Evolutionary conservation across 306 rosid genomes (phyloP).

Genomic region (Lathyrus aphaca): DNA sequence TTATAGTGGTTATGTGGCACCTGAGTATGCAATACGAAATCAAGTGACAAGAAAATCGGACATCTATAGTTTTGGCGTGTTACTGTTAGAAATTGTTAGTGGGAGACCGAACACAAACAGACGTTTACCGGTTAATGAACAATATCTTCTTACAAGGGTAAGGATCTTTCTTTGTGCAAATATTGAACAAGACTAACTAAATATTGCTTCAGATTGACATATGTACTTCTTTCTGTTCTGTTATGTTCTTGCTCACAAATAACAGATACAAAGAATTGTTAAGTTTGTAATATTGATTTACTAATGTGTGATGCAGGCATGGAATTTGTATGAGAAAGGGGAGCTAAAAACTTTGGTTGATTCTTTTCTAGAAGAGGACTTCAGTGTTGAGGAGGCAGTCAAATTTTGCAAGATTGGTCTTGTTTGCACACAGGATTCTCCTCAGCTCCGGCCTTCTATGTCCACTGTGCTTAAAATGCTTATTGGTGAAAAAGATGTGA

Average conservation of each 20-base stretch:
- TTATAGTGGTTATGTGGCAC: conserved; percentile 85
- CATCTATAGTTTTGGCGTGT: conserved; percentile 84
- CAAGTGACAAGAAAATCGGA: conserved; percentile 89
- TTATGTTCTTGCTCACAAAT: too few species aligned
- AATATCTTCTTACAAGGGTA: conserved; percentile 78
- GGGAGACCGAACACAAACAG: conserved; percentile 77
- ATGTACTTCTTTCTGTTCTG: neutral
- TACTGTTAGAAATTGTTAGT: conserved; percentile 37
- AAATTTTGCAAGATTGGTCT: conserved; percentile 69
- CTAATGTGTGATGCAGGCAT: conserved; percentile 54
- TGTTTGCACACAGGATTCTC: conserved; percentile 80
- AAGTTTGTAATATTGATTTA: neutral
- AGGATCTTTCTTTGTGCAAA: conserved; percentile 29
- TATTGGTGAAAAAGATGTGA: conserved; percentile 54
- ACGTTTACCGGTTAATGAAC: conserved; percentile 63
- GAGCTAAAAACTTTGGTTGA: conserved; percentile 61
- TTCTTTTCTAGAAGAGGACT: conserved; percentile 43
- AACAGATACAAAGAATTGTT: too few species aligned
- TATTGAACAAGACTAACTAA: conserved; percentile 17
- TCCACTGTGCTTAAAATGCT: conserved; percentile 68
- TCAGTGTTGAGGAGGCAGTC: conserved; percentile 57
- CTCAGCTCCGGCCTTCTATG: conserved; percentile 79
- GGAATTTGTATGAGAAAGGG: conserved; percentile 61
- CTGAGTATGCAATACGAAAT: conserved; percentile 81
- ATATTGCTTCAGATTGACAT: conserved; percentile 22